Base-by-base conservation (phyloP, 2,329 filamentous ascomycete species). In the Orbilia quercus region DNA sequence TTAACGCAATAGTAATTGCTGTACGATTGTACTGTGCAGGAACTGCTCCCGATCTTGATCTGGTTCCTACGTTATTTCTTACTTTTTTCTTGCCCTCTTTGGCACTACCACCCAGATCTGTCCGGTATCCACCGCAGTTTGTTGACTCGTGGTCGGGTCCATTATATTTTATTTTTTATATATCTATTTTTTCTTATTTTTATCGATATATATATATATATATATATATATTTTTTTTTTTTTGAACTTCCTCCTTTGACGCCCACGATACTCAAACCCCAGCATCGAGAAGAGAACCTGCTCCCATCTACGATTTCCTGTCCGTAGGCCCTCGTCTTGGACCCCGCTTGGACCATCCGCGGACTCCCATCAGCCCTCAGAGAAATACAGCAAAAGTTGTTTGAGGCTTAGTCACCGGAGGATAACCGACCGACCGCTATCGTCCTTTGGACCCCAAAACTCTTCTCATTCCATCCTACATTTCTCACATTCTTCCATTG, bases 161-260 rank as follows among this genome's bases (percentile, higher is more conserved):
- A 44, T 62, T 62, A 65, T 73, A 62, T 66, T 73, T 69, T 60
- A 54, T 72, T 65, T 53, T 55, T 60, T 69, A 40, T 70, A 40
- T 70, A 36, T 48, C n/a, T 38, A 38, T 72, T 58, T 59, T 73
- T 73, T 73, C 69, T 73, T 73, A 66, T 73, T 73, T 62, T 60
- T 28, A 47, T 66, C 36, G 47, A 62, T 51, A 31, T 31, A 31
- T 31, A 31, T 9, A 31, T 31, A 31, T 31, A 31, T 31, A 4
- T 5, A 31, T n/a, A n/a, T n/a, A n/a, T n/a, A n/a, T n/a, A n/a
- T n/a, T n/a, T n/a, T n/a, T n/a, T 31, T 31, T 31, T 31, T 31
- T 66, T 22, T 50, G 59, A 66, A 66, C 59, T 23, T 66, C 55
- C n/a, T 47, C 28, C 23, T 31, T 57, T 36, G 14, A 47, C 51